Conservation (phyloP, 2,329 filamentous ascomycete genomes). For the Penicillium frequentans region DNA sequence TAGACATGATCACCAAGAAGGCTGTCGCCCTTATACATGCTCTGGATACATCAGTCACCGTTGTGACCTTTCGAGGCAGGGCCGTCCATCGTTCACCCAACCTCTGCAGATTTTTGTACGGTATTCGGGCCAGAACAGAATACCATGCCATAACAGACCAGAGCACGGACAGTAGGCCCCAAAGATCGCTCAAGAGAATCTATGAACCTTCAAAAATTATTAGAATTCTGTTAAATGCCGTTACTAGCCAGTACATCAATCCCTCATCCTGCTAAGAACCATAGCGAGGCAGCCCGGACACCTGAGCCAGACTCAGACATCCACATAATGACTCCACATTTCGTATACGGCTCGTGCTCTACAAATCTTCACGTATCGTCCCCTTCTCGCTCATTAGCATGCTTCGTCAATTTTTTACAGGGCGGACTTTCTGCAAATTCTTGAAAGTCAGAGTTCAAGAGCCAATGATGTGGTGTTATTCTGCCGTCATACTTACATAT, state of each 20-base stretch:
- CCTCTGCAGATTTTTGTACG: neutral
- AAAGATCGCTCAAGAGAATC: neutral
- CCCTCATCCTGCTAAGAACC: neutral
- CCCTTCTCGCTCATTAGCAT: too few species aligned
- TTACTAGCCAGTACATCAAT: too few species aligned
- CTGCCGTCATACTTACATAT: too few species aligned
- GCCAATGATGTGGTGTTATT: too few species aligned
- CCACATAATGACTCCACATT: too few species aligned
- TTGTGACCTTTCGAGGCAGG: neutral
- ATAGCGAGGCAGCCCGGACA: neutral
- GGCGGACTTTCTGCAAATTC: too few species aligned
- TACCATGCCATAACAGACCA: neutral
- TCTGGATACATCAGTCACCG: neutral
- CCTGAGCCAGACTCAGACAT: neutral
- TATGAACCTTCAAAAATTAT: neutral
- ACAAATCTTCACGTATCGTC: too few species aligned
- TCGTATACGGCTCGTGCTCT: too few species aligned
- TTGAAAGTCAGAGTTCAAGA: too few species aligned
- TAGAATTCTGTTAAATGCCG: too few species aligned
- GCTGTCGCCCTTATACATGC: neutral
- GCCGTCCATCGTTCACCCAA: neutral
- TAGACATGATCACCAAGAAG: neutral
- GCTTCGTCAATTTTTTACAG: too few species aligned
- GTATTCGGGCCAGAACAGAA: neutral
- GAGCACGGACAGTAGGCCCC: neutral